Evolutionary conservation across 2,329 filamentous ascomycete genomes (phyloP).

Genomic region (Cryphonectria parasitica): DNA sequence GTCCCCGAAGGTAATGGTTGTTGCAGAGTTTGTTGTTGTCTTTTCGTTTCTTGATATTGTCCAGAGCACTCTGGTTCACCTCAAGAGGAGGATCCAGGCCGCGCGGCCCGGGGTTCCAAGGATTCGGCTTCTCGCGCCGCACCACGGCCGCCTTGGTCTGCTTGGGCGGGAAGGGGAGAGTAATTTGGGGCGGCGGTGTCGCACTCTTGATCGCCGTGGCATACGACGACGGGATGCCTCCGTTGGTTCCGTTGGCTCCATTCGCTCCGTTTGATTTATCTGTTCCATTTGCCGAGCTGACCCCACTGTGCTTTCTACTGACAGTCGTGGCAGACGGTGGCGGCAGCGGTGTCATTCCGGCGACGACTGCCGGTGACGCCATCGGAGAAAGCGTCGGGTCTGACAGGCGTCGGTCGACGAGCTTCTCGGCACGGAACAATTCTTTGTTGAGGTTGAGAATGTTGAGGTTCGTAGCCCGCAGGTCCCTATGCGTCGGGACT

Average conservation of each 20-base stretch:
- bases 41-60: constrained; percentile 60
- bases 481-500: constrained; percentile 52
- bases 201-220: constrained; percentile 47
- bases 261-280: neutral
- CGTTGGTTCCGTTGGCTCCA: constrained; percentile 16
- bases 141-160: constrained; percentile 29
- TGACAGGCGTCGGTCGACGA: constrained; percentile 43
- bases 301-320: constrained; percentile 15
- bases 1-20: constrained; percentile 62
- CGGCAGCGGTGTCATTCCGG: constrained; percentile 28
- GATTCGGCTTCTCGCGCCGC: constrained; percentile 35
- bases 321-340: constrained; percentile 35
- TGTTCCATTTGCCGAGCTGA: neutral
- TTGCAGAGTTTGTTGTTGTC: constrained; percentile 64
- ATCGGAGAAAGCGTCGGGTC: constrained; percentile 27
- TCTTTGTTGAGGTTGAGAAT: constrained; percentile 50
- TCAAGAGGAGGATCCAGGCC: constrained; percentile 58
- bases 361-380: constrained; percentile 22
- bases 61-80: constrained; percentile 51
- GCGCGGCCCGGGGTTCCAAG: constrained; percentile 58
- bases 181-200: constrained; percentile 49
- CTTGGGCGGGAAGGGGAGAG: constrained; percentile 44
- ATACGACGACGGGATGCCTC: constrained; percentile 40
- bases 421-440: constrained; percentile 60
- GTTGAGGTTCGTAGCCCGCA: constrained; percentile 50